Evolutionary conservation across 2,329 filamentous ascomycete species (phyloP), one percentile per base, ranked within the genome.

Genomic region (Tolypocladium inflatum): DNA sequence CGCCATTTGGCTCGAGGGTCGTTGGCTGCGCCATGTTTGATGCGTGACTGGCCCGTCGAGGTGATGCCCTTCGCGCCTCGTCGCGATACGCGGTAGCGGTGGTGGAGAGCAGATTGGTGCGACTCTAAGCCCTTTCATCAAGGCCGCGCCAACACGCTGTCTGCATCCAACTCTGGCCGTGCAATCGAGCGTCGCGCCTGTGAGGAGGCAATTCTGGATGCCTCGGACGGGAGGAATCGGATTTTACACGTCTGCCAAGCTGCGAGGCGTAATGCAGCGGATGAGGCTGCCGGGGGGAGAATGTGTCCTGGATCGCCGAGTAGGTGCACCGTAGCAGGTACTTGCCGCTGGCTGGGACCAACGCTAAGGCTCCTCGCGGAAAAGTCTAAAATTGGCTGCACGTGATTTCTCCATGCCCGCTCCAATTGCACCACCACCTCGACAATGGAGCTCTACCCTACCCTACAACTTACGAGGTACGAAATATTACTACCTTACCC

Each of bases 1-100:
- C 69, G 64, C 77, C 78, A 68, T 80, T 79, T 58, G 67, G 65
- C 61, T 71, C 69, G 55, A 68, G 67, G 55, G 69, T 66, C 59
- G 71, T 66, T 56, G 74, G 70, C 68, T 78, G 75, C 65, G 75
- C 72, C 76, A 77, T 78, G 64, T 63, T 66, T 43, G 61, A 62
- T 66, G 55, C 55, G 66, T 61, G 63, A 63, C 62, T 55, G 62
- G 51, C 55, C 52, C 58, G 56, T 63, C 54, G 62, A 57, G 59
- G 58, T 59, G 58, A 58, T 56, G 60, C 59, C 56, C 55, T 68
- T 67, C 68, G 68, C 69, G 70, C 70, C 67, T 69, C 64, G 70
- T 73, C 72, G 72, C 71, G 72, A 74, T 70, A 73, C 72, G 72
- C 72, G 72, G 67, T 70, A 57, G 65, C 56, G 54, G 62, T 59